A percentile compares a stretch with the other conserved stretches of the same genome.
phyloP scores from a whole-genome alignment of 2,329 filamentous ascomycete genomes.

The Chaetoscypha palmicola region DNA sequence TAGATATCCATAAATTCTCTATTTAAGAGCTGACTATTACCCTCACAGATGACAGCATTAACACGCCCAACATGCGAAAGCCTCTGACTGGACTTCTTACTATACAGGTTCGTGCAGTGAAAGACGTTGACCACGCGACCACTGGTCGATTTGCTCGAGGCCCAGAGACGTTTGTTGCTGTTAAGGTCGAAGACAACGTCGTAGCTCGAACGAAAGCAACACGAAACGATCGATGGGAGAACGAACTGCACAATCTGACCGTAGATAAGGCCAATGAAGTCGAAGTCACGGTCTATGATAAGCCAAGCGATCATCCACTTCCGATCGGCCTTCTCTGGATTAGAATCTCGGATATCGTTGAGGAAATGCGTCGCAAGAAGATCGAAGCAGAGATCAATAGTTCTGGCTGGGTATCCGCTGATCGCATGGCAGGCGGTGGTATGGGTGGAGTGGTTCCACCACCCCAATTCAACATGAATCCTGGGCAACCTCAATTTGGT shows the following conservation, averaged over 20 bases:
- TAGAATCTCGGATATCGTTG: conserved; percentile 90
- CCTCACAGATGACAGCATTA: conserved; percentile 87
- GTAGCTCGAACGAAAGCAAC: conserved; percentile 82
- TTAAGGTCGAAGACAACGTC: conserved; percentile 93
- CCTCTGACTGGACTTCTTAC: conserved; percentile 88
- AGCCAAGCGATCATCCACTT: conserved; percentile 79
- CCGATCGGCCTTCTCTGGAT: conserved; percentile 96
- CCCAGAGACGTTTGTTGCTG: conserved; percentile 89
- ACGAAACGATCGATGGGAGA: conserved; percentile 82
- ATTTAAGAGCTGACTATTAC: too few relatives aligned
- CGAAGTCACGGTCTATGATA: conserved; percentile 95
- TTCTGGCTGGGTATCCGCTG: conserved; percentile 94
- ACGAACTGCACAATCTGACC: conserved; percentile 83
- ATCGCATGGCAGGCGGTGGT: conserved; percentile 71
- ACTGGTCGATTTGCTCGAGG: conserved; percentile 78
- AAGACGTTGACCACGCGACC: conserved; percentile 87
- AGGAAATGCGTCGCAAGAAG: conserved; percentile 95
- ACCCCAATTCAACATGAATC: conserved; percentile 52
- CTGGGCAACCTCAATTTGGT: conserved; percentile 40
- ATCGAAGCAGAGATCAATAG: conserved; percentile 94
- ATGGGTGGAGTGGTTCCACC: conserved; percentile 36
- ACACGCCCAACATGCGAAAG: conserved; percentile 88
- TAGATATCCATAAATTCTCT: too few relatives aligned
- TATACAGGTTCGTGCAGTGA: conserved; percentile 79
- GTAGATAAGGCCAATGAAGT: conserved; percentile 99